Evolutionary conservation across 2,329 filamentous ascomycete species (phyloP).

Genomic region (Colletotrichum cereale): DNA sequence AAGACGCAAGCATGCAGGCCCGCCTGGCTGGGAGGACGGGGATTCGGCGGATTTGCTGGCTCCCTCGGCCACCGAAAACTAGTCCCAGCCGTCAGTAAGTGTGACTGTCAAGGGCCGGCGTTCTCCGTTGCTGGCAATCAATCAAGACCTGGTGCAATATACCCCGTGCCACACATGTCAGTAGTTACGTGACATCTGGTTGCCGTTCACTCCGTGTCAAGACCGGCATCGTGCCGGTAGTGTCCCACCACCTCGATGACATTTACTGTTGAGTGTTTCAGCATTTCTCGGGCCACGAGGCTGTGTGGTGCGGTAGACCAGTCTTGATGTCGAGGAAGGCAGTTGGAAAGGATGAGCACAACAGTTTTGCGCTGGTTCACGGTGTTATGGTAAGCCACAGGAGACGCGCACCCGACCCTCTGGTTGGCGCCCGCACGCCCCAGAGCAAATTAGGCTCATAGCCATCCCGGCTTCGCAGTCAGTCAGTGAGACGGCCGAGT

Average conservation of each 20-base stretch:
- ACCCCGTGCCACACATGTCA: constrained; percentile 24
- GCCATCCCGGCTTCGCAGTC: constrained; percentile 12
- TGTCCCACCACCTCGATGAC: constrained; percentile 2
- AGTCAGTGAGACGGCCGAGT: constrained; percentile 12
- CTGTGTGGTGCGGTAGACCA: constrained; percentile 13
- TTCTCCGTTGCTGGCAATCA: constrained; percentile 17
- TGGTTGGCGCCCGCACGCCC: constrained; percentile 16
- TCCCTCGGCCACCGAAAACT: constrained; percentile 26
- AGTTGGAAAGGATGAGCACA: constrained; percentile 12
- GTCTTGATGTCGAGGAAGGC: constrained; percentile 14
- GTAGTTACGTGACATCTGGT: constrained; percentile 17
- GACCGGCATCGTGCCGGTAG: constrained; percentile 1
- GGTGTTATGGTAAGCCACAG: constrained; percentile 25
- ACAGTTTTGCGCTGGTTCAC: constrained; percentile 16
- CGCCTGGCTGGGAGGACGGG: constrained; percentile 13
- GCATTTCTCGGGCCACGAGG: constrained; percentile 27
- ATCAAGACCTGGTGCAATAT: constrained; percentile 18
- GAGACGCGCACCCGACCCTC: constrained; percentile 30
- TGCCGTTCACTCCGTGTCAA: constrained; percentile 11
- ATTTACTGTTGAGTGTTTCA: constrained; percentile 24
- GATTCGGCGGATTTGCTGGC: constrained; percentile 11
- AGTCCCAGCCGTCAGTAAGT: constrained; percentile 2
- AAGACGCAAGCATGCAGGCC: constrained; percentile 32
- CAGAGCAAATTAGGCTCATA: constrained; percentile 21
- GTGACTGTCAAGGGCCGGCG: background rate